Evolutionary conservation across 805 yeast species (phyloP).

Genomic region (Yarrowia hollandica): DNA sequence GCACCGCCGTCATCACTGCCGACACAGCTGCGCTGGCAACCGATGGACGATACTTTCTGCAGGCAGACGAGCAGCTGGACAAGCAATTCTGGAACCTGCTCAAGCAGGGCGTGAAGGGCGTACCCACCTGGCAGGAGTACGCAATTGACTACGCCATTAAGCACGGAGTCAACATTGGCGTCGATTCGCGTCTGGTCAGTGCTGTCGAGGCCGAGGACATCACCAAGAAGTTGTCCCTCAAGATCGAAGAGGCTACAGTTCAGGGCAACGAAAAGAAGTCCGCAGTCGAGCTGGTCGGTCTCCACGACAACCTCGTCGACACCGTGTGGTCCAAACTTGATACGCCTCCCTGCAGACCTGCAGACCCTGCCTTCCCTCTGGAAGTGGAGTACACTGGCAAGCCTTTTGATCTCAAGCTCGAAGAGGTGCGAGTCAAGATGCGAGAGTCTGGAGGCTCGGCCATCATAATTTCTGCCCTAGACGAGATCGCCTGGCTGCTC

Average conservation of each 20-base stretch:
- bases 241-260: conserved; percentile 35
- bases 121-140: conserved; percentile 80
- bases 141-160: conserved; percentile 56
- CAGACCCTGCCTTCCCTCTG: conserved; percentile 53
- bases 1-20: conserved; percentile 78
- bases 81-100: conserved; percentile 67
- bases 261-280: conserved; percentile 44
- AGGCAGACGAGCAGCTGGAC: conserved; percentile 83
- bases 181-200: conserved; percentile 76
- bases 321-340: conserved; percentile 57
- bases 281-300: conserved; percentile 45
- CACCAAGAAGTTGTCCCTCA: conserved; percentile 35
- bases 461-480: conserved; percentile 69
- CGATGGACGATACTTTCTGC: conserved; percentile 92
- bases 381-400: conserved; percentile 65
- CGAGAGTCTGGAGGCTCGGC: conserved; percentile 44
- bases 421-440: conserved; percentile 42
- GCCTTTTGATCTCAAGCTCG: conserved; percentile 56
- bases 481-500: conserved; percentile 89
- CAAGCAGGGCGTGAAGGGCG: conserved; percentile 73
- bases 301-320: conserved; percentile 70
- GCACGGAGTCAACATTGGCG: conserved; percentile 60
- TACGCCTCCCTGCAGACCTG: conserved; percentile 64
- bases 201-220: conserved; percentile 43
- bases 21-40: conserved; percentile 79